Evolutionary conservation across 1,284 basidiomycete species (phyloP).

Genomic region (Pascua guehoae): DNA sequence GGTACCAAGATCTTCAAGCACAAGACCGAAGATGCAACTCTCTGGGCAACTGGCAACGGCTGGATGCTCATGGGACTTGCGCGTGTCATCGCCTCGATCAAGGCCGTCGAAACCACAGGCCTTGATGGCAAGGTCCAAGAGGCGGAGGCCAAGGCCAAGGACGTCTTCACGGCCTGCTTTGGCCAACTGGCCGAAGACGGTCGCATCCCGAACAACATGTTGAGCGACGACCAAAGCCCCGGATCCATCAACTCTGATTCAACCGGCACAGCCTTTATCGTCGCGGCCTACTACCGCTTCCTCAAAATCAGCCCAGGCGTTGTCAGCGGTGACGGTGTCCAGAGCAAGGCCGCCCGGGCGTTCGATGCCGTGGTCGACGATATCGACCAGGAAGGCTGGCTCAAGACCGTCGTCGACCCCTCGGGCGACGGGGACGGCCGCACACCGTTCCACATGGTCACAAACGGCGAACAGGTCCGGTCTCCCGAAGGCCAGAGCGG

Average conservation of each 20-base stretch:
- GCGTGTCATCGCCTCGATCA: constrained; percentile 23
- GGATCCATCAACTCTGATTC: constrained; percentile 21
- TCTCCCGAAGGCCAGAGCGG: constrained; percentile 37
- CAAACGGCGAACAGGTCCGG: constrained; percentile 13
- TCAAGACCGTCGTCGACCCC: constrained; percentile 33
- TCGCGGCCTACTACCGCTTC: constrained; percentile 40
- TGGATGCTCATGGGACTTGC: constrained; percentile 34
- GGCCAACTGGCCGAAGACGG: constrained; percentile 43
- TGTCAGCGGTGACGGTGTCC: neutral
- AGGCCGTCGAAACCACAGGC: constrained; percentile 9
- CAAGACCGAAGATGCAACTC: constrained; percentile 56
- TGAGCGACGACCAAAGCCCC: constrained; percentile 6
- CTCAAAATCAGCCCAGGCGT: constrained; percentile 12
- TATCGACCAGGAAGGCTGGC: constrained; percentile 23
- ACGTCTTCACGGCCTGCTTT: constrained; percentile 50
- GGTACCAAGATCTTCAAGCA: constrained; percentile 49
- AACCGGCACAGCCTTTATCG: constrained; percentile 31
- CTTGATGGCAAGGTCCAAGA: constrained; percentile 49
- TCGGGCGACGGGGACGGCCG: constrained; percentile 4
- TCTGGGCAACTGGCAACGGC: constrained; percentile 57
- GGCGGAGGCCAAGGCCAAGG: constrained; percentile 52
- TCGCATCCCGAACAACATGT: constrained; percentile 35
- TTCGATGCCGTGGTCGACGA: constrained; percentile 30
- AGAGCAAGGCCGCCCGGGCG: constrained; percentile 17
- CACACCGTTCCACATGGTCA: neutral